These are phyloP conservation scores for Citrus glauca DNA, from an alignment of 345 rosid genomes.

Conservation along the genomic window DNA sequence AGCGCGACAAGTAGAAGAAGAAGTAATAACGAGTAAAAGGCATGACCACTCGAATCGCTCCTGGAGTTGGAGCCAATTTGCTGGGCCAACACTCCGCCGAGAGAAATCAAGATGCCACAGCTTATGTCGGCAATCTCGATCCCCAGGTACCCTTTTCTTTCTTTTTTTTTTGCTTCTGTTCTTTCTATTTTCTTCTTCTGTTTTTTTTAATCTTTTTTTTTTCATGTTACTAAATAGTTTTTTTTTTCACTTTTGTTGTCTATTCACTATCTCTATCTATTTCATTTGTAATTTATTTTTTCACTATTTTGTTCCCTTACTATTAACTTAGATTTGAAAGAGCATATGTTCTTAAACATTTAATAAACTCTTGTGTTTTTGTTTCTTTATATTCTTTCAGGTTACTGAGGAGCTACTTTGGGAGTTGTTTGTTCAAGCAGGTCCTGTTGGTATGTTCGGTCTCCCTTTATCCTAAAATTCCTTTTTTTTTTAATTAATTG, in stretches of 20 bases:
- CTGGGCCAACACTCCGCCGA: slow-evolving; percentile 98
- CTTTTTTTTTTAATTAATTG: background rate
- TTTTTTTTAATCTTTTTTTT: too few relatives aligned
- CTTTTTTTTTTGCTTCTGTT: background rate
- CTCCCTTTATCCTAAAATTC: background rate
- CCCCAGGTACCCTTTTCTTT: slow-evolving; percentile 48
- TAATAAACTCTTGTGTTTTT: background rate
- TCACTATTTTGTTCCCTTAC: background rate
- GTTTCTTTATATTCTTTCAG: slow-evolving; percentile 23
- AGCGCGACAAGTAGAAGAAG: background rate
- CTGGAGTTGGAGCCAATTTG: slow-evolving; percentile 96
- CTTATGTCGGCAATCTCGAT: slow-evolving; percentile 85
- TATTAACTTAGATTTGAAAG: background rate
- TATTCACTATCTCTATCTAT: background rate
- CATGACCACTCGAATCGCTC: slow-evolving; percentile 97
- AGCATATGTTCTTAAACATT: background rate
- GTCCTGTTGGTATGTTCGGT: slow-evolving; percentile 75
- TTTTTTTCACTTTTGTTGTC: too few relatives aligned
- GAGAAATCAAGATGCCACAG: slow-evolving; percentile 98
- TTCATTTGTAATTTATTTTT: too few relatives aligned
- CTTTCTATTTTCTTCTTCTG: background rate
- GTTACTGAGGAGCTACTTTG: slow-evolving; percentile 86
- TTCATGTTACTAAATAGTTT: too few relatives aligned
- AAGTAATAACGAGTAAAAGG: background rate
- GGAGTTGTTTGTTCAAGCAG: slow-evolving; percentile 97